Conservation (phyloP, 345 rosid species). For the Mangifera indica region DNA sequence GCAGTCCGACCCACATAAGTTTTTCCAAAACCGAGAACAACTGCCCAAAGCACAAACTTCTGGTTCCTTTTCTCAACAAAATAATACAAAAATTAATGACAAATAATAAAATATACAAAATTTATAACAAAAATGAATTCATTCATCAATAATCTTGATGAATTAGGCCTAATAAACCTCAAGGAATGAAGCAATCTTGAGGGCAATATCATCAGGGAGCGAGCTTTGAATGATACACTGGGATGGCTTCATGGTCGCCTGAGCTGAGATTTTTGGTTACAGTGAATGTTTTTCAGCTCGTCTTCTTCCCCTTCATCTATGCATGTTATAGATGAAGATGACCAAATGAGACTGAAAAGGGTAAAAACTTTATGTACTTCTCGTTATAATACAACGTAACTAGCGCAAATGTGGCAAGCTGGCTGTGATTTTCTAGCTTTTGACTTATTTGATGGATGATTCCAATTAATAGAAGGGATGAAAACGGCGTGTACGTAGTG, state of each 20-base stretch:
- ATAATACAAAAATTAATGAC: background rate
- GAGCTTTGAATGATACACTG: slow-evolving; percentile 22
- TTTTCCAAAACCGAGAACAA: slow-evolving; percentile 74
- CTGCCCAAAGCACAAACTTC: slow-evolving; percentile 64
- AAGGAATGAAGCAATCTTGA: slow-evolving; percentile 60
- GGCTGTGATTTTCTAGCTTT: no score
- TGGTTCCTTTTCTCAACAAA: slow-evolving; percentile 29
- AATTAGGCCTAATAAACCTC: slow-evolving; percentile 33
- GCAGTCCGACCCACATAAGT: slow-evolving; percentile 55
- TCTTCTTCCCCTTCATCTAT: no score
- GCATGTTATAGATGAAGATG: no score
- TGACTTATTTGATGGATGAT: no score
- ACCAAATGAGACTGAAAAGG: no score
- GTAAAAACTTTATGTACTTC: no score
- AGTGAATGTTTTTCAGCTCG: background rate
- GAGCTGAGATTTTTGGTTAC: background rate
- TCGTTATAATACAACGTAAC: no score
- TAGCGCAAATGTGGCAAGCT: no score
- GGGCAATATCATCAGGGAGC: slow-evolving; percentile 56
- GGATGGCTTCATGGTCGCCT: slow-evolving; percentile 27
- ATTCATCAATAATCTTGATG: background rate
- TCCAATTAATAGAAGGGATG: no score
- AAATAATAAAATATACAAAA: background rate
- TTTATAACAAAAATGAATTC: background rate
- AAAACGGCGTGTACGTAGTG: no score